Base-by-base conservation (phyloP, 2,329 filamentous ascomycete species). In the Aspergillus sclerotialis region DNA sequence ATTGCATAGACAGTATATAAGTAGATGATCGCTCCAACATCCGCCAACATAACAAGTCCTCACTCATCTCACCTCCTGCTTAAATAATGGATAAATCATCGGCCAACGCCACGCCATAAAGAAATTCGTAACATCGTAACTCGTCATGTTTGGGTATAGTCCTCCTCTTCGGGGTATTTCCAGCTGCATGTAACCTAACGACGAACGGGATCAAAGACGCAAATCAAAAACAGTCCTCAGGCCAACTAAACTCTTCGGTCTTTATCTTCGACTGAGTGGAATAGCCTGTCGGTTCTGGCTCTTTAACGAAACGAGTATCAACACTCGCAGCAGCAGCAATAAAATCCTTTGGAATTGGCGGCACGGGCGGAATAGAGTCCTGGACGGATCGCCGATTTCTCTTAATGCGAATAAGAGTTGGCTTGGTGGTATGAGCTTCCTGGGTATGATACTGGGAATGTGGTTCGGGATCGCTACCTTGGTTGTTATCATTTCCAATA, bases 201-300 rank as follows among this genome's bases (percentile, higher is more conserved):
- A n/a, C n/a, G n/a, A n/a, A n/a, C 7, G 8, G 23, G 17, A 17
- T 26, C 12, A 9, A 11, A 11, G 9, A 5, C 32, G 15, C 19
- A 16, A 4, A 28, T 60, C 42, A 68, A 37, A 68, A 67, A 7
- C 64, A 54, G 39, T 65, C 64, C 7, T 64, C 62, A 4, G 63
- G 63, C 65, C 65, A 69, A 14, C 57, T 51, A 35, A 64, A 68
- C 15, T 25, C 41, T 26, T 40, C 15, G 14, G 15, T 41, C 8
- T 10, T 31, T 31, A 10, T 42, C 43, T 28, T 28, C 29, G 38
- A 37, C 3, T 43, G 24, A 8, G n/a, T n/a, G n/a, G n/a, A n/a
- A n/a, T n/a, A n/a, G n/a, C 15, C 24, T 32, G 4, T 34, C 28
- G 16, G 28, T 32, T 45, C 45, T 10, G 46, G 44, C 18, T 52